A percentile compares a stretch with the other conserved stretches of the same genome.
These are phyloP conservation scores for Cronartium quercuum DNA, from an alignment of 1,284 basidiomycete species.

Conservation along the genomic window DNA sequence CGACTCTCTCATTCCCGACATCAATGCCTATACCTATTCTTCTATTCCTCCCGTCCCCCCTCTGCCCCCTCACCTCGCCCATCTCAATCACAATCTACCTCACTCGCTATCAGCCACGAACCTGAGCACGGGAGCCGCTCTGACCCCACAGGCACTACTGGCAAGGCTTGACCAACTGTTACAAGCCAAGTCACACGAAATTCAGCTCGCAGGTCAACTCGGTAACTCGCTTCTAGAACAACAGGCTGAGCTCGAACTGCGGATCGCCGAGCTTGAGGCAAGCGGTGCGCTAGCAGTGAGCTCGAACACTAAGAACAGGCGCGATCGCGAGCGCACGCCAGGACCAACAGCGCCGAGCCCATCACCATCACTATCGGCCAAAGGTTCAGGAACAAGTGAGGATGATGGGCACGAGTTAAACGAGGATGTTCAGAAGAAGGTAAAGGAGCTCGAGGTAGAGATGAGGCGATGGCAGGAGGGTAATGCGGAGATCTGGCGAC, in stretches of 20 bases:
- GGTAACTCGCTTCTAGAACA: slow-evolving; percentile 84
- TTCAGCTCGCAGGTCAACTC: slow-evolving; percentile 78
- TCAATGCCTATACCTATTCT: slow-evolving; percentile 1
- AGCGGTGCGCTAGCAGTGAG: slow-evolving; percentile 39
- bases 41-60: slow-evolving; percentile 37
- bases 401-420: slow-evolving; percentile 50
- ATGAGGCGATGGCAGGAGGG: slow-evolving; percentile 37
- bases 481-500: slow-evolving; percentile 27
- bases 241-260: slow-evolving; percentile 80
- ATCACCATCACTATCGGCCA: slow-evolving; percentile 53
- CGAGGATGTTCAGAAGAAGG: slow-evolving; percentile 55
- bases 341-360: slow-evolving; percentile 53
- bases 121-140: not conserved
- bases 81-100: slow-evolving; percentile 19
- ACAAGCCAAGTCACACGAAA: slow-evolving; percentile 79
- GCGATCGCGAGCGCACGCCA: slow-evolving; percentile 6
- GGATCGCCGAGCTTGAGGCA: slow-evolving; percentile 68
- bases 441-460: slow-evolving; percentile 28
- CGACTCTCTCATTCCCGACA: not conserved
- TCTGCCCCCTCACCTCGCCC: slow-evolving; percentile 30
- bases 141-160: slow-evolving; percentile 38
- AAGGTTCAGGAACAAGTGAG: slow-evolving; percentile 54
- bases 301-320: slow-evolving; percentile 9
- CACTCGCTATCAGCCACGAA: not conserved
- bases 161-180: slow-evolving; percentile 68